phyloP scores from a whole-genome alignment of 2,329 filamentous ascomycete genomes.

The Beauveria brongniartii region DNA sequence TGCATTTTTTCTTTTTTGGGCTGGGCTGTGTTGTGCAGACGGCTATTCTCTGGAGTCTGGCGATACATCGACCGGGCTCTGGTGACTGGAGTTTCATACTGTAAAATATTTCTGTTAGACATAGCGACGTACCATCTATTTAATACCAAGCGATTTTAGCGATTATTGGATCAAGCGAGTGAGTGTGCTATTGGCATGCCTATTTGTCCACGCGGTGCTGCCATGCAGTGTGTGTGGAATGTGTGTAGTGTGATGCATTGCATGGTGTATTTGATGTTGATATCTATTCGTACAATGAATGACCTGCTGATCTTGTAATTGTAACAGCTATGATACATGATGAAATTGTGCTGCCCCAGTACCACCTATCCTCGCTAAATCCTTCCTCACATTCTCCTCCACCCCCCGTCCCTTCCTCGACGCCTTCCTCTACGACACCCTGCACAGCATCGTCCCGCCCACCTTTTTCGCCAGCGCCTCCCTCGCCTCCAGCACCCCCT shows the following conservation, averaged over 20 bases:
- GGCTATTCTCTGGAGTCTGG: conserved; percentile 6
- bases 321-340: conserved; percentile 10
- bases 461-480: conserved; percentile 74
- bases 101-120: not conserved
- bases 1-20: conserved; percentile 3
- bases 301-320: conserved; percentile 2
- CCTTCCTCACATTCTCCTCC: not conserved
- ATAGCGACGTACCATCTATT: conserved; percentile 2
- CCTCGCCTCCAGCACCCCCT: conserved; percentile 70
- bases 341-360: not conserved
- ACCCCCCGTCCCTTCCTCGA: not conserved
- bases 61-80: not conserved
- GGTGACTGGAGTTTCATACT: conserved; percentile 2
- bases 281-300: conserved; percentile 8
- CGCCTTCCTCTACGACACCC: conserved; percentile 41
- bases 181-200: not conserved
- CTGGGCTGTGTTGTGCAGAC: conserved; percentile 4
- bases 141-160: conserved; percentile 6
- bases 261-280: not conserved
- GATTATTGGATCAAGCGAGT: not conserved
- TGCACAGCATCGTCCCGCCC: conserved; percentile 72
- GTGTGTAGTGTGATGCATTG: not conserved
- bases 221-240: not conserved
- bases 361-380: not conserved
- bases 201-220: too few relatives aligned